These are phyloP conservation scores for Sarcocystis neurona DNA, from an alignment of 169 alveolate genomes.

Conservation along the genomic window DNA sequence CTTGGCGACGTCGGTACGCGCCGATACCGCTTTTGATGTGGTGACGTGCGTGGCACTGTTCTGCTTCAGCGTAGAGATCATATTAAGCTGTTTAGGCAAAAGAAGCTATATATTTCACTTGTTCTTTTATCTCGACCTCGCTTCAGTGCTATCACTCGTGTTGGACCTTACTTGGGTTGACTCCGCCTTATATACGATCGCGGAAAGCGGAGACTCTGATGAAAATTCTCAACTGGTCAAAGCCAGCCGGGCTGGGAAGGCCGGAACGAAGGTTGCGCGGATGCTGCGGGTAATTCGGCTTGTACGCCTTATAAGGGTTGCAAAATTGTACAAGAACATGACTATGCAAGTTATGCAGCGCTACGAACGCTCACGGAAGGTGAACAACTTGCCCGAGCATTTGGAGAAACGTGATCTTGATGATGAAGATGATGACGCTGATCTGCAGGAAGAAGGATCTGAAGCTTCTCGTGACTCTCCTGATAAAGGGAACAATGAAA, in stretches of 20 bases:
- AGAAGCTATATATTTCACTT: constrained; percentile 75
- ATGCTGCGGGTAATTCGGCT: constrained; percentile 74
- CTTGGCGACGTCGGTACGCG: constrained; percentile 70
- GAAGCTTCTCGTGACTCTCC: too few species aligned
- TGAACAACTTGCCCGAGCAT: too few species aligned
- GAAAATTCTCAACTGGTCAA: neutral
- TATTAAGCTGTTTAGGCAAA: constrained; percentile 71
- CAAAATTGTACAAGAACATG: constrained; percentile 78
- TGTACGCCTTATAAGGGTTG: constrained; percentile 81
- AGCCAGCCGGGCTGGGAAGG: constrained; percentile 69
- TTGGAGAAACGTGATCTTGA: neutral
- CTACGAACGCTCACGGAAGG: too few species aligned
- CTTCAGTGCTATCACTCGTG: constrained; percentile 78
- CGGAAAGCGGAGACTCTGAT: constrained; percentile 65
- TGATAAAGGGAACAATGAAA: neutral
- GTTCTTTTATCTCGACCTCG: constrained; percentile 84
- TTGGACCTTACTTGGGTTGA: constrained; percentile 79
- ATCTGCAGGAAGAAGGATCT: constrained; percentile 39
- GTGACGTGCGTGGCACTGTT: constrained; percentile 71
- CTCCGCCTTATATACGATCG: constrained; percentile 63
- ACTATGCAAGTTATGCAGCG: constrained; percentile 20
- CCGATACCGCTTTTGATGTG: constrained; percentile 78
- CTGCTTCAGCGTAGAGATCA: constrained; percentile 73
- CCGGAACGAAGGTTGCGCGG: constrained; percentile 60
- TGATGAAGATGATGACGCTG: constrained; percentile 55